A percentile compares a stretch with the other conserved stretches of the same genome.
Evolutionary conservation across 2,329 filamentous ascomycete species (phyloP).

Genomic region (Ascochyta fabae): DNA sequence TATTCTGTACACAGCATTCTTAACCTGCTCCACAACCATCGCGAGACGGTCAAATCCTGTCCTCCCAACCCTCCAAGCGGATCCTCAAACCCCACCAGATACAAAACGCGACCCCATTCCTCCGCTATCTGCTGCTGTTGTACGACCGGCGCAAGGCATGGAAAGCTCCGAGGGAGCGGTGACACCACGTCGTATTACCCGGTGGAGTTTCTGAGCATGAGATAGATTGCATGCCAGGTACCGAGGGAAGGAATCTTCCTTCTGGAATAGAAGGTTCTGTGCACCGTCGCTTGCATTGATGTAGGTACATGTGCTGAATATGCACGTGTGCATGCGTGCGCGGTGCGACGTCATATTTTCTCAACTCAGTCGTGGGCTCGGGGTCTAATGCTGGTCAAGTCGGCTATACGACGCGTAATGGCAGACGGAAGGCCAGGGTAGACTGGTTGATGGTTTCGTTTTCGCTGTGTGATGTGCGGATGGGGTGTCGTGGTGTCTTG

Average conservation of each 20-base stretch:
- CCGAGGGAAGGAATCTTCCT: not conserved
- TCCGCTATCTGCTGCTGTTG: not conserved
- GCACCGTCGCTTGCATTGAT: conserved; percentile 1
- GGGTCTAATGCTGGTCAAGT: not conserved
- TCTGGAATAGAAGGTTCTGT: conserved; percentile 5
- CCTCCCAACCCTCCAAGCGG: not conserved
- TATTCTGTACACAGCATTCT: not conserved
- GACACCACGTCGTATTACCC: conserved; percentile 5
- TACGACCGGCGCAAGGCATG: not conserved
- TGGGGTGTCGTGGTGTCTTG: not conserved
- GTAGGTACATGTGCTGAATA: not conserved
- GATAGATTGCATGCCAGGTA: not conserved
- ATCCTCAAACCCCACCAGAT: not conserved
- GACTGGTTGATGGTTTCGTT: not conserved
- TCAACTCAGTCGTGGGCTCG: too few species aligned
- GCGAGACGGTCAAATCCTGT: not conserved
- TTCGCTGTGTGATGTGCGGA: not conserved
- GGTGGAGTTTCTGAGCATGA: conserved; percentile 2
- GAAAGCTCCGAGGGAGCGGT: not conserved
- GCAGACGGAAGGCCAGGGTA: not conserved
- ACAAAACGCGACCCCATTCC: not conserved
- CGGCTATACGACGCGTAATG: not conserved
- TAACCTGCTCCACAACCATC: not conserved
- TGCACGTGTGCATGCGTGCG: not conserved
- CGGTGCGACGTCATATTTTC: not conserved